Base-by-base conservation (phyloP, 805 yeast genomes). In the Ogataea pini region DNA sequence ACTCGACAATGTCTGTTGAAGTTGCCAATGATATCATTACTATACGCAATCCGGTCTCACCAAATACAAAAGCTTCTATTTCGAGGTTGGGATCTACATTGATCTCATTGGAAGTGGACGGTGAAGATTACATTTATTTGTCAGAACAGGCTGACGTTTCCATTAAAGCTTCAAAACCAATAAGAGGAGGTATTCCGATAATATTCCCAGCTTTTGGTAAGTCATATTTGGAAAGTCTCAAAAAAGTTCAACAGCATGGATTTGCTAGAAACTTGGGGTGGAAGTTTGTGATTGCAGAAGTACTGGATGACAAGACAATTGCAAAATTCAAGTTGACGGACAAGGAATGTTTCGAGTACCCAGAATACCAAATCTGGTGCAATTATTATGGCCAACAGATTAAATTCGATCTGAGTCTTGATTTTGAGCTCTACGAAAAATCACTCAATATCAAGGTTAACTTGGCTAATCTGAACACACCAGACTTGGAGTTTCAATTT, bases 181-280 rank as follows among this genome's bases (percentile, higher is more conserved):
- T 57, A 14, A 52, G 60, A 28, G 60, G 60, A 7, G 60, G 60
- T 1, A 25, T 51, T 19, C 60, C 60, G 20, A 41, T 57, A 14
- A 47, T 57, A 4, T 57, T 57, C 31, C 60, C 60, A 2, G 55
- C 54, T 2, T 57, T 57, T 47, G 60, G 60, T 3, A 53, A 53
- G 34, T 57, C 60, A 5, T 46, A 47, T 14, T 38, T 57, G 31
- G 50, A 49, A n/a, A 52, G 57, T 25, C 41, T 57, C 44, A 40
- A 47, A 24, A 24, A 31, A 1, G 44, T 57, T 2, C 57, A 52
- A 44, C 58, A 55, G 17, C 60, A 57, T 36, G 60, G 60, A 36
- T 57, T 57, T 49, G 60, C 59, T 3, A 46, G 60, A 20, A 57
- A 57, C 31, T 16, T 55, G 24, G 24, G 40, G 3, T 57, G 60